phyloP scores from a whole-genome alignment of 176 grass and related monocot genomes.

The Themeda triandra region DNA sequence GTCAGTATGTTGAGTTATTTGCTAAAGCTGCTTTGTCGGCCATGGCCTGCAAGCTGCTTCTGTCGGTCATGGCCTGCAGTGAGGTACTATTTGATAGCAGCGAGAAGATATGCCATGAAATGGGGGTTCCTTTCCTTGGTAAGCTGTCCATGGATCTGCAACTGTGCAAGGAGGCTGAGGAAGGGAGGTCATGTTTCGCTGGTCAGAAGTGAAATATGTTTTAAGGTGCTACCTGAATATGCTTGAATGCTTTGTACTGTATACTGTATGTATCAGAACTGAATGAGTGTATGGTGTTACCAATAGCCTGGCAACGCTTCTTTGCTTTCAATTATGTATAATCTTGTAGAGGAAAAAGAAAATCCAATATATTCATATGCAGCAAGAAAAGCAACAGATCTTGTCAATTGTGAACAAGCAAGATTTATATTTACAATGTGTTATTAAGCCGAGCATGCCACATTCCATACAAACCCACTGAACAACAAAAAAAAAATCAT shows the following conservation, averaged over 20 bases:
- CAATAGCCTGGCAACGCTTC: neutral
- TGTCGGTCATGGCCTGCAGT: conserved; percentile 53
- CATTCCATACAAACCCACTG: too few relatives aligned
- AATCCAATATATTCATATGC: neutral
- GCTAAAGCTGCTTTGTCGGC: too few relatives aligned
- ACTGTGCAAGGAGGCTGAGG: conserved; percentile 84
- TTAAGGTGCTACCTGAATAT: neutral
- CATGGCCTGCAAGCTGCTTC: too few relatives aligned
- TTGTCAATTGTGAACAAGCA: too few relatives aligned
- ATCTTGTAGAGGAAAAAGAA: too few relatives aligned
- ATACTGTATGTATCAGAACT: neutral
- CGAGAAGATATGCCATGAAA: conserved; percentile 80
- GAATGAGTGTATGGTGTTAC: neutral
- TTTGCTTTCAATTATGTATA: too few relatives aligned
- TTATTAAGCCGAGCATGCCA: too few relatives aligned
- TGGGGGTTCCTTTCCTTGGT: conserved; percentile 82
- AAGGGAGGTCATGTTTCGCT: conserved; percentile 87
- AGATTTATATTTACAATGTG: too few relatives aligned
- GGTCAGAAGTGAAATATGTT: conserved; percentile 38
- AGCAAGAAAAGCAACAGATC: too few relatives aligned
- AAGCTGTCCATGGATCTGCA: conserved; percentile 91
- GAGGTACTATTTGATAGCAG: conserved; percentile 93
- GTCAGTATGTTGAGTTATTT: too few relatives aligned
- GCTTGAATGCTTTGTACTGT: too few relatives aligned
- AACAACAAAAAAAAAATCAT: too few relatives aligned